Evolutionary conservation across 2,329 filamentous ascomycete species (phyloP), one percentile per base, ranked within the genome.

Genomic region (Hypocreales sp.): DNA sequence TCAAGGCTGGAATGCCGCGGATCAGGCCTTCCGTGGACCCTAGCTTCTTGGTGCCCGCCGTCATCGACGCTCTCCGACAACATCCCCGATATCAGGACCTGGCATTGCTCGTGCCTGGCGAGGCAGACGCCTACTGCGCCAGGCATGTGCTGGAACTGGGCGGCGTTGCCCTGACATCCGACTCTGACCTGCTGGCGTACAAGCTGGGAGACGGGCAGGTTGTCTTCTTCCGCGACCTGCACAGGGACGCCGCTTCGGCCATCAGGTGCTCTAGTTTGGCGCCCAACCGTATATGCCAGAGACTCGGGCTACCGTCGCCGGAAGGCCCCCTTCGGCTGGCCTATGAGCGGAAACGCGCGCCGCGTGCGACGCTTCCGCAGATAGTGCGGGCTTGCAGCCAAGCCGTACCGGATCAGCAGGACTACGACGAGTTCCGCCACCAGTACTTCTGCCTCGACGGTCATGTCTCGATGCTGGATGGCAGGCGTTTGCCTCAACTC

Each of bases 121-220:
- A 95, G 51, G 87, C 87, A 2, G 87, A 95, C 45, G 53, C 62
- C 15, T 90, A 72, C 52, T 93, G 84, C 46, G 83, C 82, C 4
- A 53, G 62, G 10, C 61, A 72, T 28, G 62, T 80, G 6, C 60
- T 59, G n/a, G 35, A 55, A 3, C 44, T 59, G 17, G 58, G 63
- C 2, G 70, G 68, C 1, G 56, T 60, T 2, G 64, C 83, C 10
- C 51, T 94, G 6, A 92, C 83, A 0, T 75, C 72, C n/a, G 87
- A 95, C 42, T 92, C 84, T 0, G 87, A 95, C 44, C 61, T 94
- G 7, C 56, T 92, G 1, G 62, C 87, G 0, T 75, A 86, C 44
- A 65, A 82, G 31, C 60, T 87, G 7, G 76, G 74, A 0, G 36
- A 61, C 2, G 77, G 77, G 0, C 58, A 61, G 1, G 71, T 92